Conservation (phyloP, 805 yeast genomes). For the Priceomyces haplophilus region DNA sequence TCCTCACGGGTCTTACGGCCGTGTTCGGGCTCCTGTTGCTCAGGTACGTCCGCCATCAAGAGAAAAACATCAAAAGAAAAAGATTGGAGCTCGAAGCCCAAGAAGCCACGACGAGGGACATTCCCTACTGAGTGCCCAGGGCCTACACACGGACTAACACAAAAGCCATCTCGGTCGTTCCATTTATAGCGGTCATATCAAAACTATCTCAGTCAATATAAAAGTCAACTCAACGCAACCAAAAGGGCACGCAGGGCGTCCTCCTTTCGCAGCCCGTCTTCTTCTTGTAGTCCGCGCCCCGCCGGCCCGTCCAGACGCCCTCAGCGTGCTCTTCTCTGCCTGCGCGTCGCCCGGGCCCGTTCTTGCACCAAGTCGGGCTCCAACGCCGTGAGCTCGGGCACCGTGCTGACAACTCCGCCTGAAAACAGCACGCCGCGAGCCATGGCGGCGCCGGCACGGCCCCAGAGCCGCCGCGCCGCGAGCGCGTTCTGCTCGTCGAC, state of each 20-base stretch:
- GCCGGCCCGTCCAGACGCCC: no score
- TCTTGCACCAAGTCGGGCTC: slow-evolving; percentile 23
- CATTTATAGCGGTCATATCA: no score
- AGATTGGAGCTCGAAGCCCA: slow-evolving; percentile 63
- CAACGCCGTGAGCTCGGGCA: slow-evolving; percentile 25
- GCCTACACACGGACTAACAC: neutral
- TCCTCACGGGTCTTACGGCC: slow-evolving; percentile 53
- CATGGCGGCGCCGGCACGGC: no score
- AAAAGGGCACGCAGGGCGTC: no score
- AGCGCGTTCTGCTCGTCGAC: no score
- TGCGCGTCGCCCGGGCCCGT: slow-evolving; percentile 13
- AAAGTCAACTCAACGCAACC: no score
- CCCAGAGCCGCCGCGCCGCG: no score
- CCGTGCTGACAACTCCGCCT: slow-evolving; percentile 1
- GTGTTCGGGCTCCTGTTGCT: slow-evolving; percentile 48
- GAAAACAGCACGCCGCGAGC: no score
- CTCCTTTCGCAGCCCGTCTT: no score
- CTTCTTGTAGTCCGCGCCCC: no score
- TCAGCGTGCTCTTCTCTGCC: slow-evolving; percentile 5
- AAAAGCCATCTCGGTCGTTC: no score
- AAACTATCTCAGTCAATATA: no score
- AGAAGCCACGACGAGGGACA: slow-evolving; percentile 46
- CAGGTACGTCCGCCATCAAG: slow-evolving; percentile 41
- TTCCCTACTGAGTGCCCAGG: slow-evolving; percentile 29
- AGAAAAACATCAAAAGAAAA: slow-evolving; percentile 43